Base-by-base conservation (phyloP, 2,329 filamentous ascomycete genomes). In the Apiospora kogelbergensis region DNA sequence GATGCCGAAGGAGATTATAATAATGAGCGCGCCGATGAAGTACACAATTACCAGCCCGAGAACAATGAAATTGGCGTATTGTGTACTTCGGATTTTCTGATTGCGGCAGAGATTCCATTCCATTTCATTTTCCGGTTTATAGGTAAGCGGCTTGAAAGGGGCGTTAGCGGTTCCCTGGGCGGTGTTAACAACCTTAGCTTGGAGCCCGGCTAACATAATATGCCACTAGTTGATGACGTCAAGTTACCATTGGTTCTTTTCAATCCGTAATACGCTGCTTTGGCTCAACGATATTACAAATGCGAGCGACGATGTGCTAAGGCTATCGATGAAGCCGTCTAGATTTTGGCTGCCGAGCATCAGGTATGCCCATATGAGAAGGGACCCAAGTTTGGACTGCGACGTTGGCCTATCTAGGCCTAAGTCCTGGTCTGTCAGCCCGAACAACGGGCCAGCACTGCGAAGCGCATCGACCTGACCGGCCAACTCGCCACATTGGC, bases 31-130 rank as follows among this genome's bases (percentile, higher is more conserved):
- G 20, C 57, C 57, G 6, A 63, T 22, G 30, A 20, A 5, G 3
- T 63, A 63, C 2, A 30, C 40, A 6, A 63, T 20, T 0, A 10
- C 30, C 30, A 63, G 17, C 1, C 57, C 57, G 13, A 63, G 13
- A 24, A 63, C 15, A 15, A 30, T 63, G 17, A 63, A 63, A 15
- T 13, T 20, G 17, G 30, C 13, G 30, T 63, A 63, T 63, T 22
- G 15, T 5, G 57, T 7, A 22, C 30, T 63, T 17, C 57, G 57
- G 17, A 63, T 41, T 63, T 63, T 37, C 44, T 67, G 65, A 13
- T 41, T 67, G 26, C n/a, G 33, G 40, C 65, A 67, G 15, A 67
- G 37, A n/a, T 67, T 26, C 42, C 45, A 37, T 42, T 67, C 44
- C 7, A 11, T 0, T 24, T 67, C 17, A 24, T 57, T 41, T n/a